Percentiles rank a stretch among this genome's conserved stretches.
phyloP scores from a whole-genome alignment of 331 rosid genomes.

The Stylosanthes scabra region DNA sequence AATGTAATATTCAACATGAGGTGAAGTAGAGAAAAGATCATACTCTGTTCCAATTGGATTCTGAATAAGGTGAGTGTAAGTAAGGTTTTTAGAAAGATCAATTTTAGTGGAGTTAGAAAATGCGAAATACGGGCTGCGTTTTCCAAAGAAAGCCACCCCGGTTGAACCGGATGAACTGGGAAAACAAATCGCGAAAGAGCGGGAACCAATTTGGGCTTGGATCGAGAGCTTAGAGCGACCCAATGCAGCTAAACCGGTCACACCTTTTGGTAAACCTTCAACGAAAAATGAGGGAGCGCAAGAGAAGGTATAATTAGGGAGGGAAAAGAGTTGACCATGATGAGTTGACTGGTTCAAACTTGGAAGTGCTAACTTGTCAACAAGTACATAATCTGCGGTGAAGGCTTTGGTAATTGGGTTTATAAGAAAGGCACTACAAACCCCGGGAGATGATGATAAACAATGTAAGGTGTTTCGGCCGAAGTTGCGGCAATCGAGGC shows the following conservation, averaged over 20 bases:
- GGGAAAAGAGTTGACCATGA: constrained; percentile 21
- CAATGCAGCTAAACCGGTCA: constrained; percentile 38
- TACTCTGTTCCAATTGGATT: constrained; percentile 32
- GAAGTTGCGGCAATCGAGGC: constrained; percentile 21
- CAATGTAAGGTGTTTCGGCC: too few relatives aligned
- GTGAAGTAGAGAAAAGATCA: background rate
- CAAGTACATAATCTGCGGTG: background rate
- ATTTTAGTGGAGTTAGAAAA: constrained; percentile 28
- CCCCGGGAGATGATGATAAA: background rate
- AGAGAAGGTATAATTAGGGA: constrained; percentile 29
- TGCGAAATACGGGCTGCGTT: constrained; percentile 33
- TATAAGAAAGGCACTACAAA: constrained; percentile 39
- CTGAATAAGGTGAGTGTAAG: constrained; percentile 44
- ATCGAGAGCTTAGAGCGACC: constrained; percentile 41
- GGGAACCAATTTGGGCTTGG: constrained; percentile 34
- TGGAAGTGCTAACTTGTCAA: constrained; percentile 40
- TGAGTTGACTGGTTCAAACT: background rate
- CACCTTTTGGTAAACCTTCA: constrained; percentile 32
- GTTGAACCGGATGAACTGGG: background rate
- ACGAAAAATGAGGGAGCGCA: background rate
- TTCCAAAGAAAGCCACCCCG: constrained; percentile 40
- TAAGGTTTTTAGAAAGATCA: constrained; percentile 45
- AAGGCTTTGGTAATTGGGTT: constrained; percentile 27
- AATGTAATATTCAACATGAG: constrained; percentile 40
- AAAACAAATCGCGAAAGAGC: constrained; percentile 41